Evolutionary conservation across 495 filamentous ascomycete genomes (phyloP).

Genomic region (Rhypophila decipiens): DNA sequence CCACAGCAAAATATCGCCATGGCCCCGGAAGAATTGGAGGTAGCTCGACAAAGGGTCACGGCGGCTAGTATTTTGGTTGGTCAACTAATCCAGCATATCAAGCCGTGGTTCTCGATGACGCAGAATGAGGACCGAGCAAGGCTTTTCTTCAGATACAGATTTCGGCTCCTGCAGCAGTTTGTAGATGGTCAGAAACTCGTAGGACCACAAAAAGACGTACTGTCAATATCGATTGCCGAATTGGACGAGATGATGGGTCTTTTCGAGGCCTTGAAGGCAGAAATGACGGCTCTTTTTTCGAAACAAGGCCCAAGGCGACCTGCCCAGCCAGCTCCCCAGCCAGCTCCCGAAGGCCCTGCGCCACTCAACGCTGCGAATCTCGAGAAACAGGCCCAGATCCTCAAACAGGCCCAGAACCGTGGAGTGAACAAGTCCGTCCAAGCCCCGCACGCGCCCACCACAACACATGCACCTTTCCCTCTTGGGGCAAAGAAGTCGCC

Average conservation of each 20-base stretch:
- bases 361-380: slow-evolving; percentile 62
- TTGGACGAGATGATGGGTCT: slow-evolving; percentile 42
- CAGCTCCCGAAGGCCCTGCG: too few relatives aligned
- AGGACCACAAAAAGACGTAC: slow-evolving; percentile 38
- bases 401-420: slow-evolving; percentile 44
- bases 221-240: slow-evolving; percentile 53
- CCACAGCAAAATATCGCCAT: slow-evolving; percentile 29
- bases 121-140: slow-evolving; percentile 37
- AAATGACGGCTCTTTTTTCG: neutral
- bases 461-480: slow-evolving; percentile 57
- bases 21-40: slow-evolving; percentile 28
- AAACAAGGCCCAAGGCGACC: slow-evolving; percentile 13
- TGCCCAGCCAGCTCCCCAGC: slow-evolving; percentile 23
- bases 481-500: slow-evolving; percentile 67
- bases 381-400: slow-evolving; percentile 54
- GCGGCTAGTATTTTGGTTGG: too few relatives aligned
- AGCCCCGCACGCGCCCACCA: slow-evolving; percentile 58
- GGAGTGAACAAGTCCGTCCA: slow-evolving; percentile 33
- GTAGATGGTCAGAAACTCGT: slow-evolving; percentile 45
- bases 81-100: too few relatives aligned
- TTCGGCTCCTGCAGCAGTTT: slow-evolving; percentile 55
- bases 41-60: slow-evolving; percentile 26
- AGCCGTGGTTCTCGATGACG: slow-evolving; percentile 35
- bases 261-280: slow-evolving; percentile 15
- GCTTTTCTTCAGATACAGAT: slow-evolving; percentile 41